Evolutionary conservation across 352 stramenopile genomes (phyloP), one percentile per base, ranked within the genome.

Genomic region (Pythium oligandrum): DNA sequence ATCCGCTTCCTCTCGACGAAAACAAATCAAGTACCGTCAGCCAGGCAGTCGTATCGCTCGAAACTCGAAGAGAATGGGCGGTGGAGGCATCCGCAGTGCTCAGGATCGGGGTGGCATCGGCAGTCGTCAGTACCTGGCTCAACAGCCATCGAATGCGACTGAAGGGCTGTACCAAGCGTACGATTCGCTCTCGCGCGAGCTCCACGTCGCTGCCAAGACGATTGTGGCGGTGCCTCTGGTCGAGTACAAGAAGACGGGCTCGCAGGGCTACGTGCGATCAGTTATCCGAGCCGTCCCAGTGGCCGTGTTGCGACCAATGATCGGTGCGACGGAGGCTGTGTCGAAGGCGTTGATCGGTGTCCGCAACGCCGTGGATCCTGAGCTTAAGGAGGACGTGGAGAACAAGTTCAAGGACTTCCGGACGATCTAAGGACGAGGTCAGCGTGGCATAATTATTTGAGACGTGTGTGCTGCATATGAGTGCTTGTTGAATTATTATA

Each of bases 371-470:
- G 83, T 95, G 49, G 83, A 94, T 51, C 85, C 85, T 36, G 85
- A 95, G 63, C 71, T 94, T 40, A 95, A 92, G 60, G 85, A 95
- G 55, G 83, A 95, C 61, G 92, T 95, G 44, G 82, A 93, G 69
- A 95, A 95, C 68, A 95, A 95, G 68, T 95, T 94, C 55, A 95
- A 95, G 75, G 83, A 95, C 69, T 88, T 91, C 53, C 75, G 81
- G 32, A 65, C 62, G 31, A 70, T 70, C 39, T 70, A 49, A 33
- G 10, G 32, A 48, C 17, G 8, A 30, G 7, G 6, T 35, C 17
- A 43, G 43, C 17, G 17, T 26, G 17, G 17, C 17, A 26, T 26
- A 26, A 26, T 26, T 26, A 26, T 26, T 26, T 26, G 17, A 26
- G 17, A 26, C 17, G 17, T 26, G 17, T 26, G 17, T 26, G 17